Evolutionary conservation across 805 yeast genomes (phyloP), one percentile per base, ranked within the genome.

Genomic region (Candida sphagnicola): DNA sequence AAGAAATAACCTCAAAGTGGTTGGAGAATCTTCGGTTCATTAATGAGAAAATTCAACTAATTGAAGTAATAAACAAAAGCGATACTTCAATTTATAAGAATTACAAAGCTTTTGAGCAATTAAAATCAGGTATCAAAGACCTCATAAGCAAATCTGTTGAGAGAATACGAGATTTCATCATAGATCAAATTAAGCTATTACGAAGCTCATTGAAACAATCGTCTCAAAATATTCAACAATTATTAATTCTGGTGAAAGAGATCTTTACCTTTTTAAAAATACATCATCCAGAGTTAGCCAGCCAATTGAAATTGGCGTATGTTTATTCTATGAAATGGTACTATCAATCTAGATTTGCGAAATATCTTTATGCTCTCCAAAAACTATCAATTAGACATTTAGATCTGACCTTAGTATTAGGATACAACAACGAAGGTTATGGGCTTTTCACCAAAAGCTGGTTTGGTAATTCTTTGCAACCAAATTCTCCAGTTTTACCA

Each of bases 301-400:
- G 65, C 12, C 93, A 87, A 52, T 70, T 93, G 28, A 73, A 80
- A 39, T 75, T 75, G 50, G 98, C 97, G 0, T 93, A 93, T 57
- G 65, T 81, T 14, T 80, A 80, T 51, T 91, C 98, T 2, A 90
- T 93, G 86, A 70, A 77, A 51, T 93, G 99, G 99, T 93, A 91
- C 63, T 93, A 93, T 57, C 70, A 74, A 41, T 75, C 83, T 40
- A 77, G 85, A 48, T 91, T 90, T 53, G 79, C 82, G 13, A 77
- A 89, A 45, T 90, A 89, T 61, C 59, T 82, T 28, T 77, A 81
- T 44, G 79, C 95, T 1, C 60, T 90, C 36, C 85, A 85, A 43
- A 78, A 78, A 47, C 59, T 88, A 42, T 76, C 73, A 31, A 46
- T 81, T 13, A 69, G 72, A 37, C 61, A 62, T 16, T 75, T 82